phyloP scores from a whole-genome alignment of 192 early-diverging fungal genomes.

The Entrophospora sp. region DNA sequence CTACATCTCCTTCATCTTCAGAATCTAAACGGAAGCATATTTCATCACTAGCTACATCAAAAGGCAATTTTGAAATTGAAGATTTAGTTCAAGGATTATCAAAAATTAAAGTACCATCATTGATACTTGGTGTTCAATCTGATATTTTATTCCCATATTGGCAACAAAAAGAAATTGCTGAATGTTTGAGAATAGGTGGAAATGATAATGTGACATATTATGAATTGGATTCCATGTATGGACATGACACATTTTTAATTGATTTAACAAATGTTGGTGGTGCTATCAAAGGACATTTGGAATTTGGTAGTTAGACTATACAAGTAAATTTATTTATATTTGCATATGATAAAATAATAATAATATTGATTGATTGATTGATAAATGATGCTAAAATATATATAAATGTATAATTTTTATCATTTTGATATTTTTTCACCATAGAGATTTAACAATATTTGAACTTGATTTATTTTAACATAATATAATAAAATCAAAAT shows the following conservation, averaged over 20 bases:
- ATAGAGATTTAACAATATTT: no score
- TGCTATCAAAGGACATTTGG: slow-evolving; percentile 87
- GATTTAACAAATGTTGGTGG: slow-evolving; percentile 84
- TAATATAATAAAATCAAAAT: no score
- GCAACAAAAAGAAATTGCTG: slow-evolving; percentile 96
- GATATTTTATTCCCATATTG: slow-evolving; percentile 92
- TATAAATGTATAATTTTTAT: no score
- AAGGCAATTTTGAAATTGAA: slow-evolving; percentile 19
- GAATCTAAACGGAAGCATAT: neutral
- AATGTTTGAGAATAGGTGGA: slow-evolving; percentile 71
- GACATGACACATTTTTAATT: slow-evolving; percentile 95
- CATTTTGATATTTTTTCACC: no score
- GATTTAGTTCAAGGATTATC: slow-evolving; percentile 68
- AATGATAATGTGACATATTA: slow-evolving; percentile 92
- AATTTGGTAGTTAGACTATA: slow-evolving; percentile 39
- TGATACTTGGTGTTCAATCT: slow-evolving; percentile 89
- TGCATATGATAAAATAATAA: no score
- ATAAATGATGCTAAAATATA: no score
- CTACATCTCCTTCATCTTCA: neutral
- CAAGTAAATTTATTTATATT: no score
- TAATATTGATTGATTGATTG: no score
- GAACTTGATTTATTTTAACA: no score
- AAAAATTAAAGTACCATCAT: slow-evolving; percentile 63
- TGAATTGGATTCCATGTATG: slow-evolving; percentile 93
- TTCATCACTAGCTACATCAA: slow-evolving; percentile 10